Evolutionary conservation across 2,329 filamentous ascomycete species (phyloP), one percentile per base, ranked within the genome.

Genomic region (Hypoxylon sp.): DNA sequence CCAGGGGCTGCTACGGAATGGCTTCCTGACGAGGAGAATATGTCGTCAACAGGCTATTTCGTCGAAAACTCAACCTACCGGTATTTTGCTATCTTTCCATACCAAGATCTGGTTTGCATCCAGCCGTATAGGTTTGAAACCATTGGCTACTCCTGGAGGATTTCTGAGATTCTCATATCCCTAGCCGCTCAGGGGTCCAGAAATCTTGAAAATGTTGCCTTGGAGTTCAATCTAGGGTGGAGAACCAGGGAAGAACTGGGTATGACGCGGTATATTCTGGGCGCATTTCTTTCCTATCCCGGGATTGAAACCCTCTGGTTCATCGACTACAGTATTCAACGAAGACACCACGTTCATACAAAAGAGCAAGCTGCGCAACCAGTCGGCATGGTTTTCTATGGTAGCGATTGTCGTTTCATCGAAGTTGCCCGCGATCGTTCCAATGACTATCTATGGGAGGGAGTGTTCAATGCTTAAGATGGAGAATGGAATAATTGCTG

Each of bases 331-430:
- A 42, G 3, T 22, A 30, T 44, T 30, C 8, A 31, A 44, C 33
- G 53, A 42, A 44, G 14, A 30, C 13, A 17, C 14, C 35, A 42
- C 17, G 35, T 56, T 14, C 22, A 20, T 10, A 56, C 53, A 6
- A 17, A 56, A 14, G 20, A 44, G 8, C 33, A 56, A 42, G 53
- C 33, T 42, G 20, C 35, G 22, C 6, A 6, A 13, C 6, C 30
- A 14, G 37, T 30, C 5, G 17, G n/a, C 10, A 35, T 11, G 35
- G 22, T 44, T 11, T 56, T 42, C 53, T 42, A 42, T 11, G 53
- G 53, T n/a, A 42, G n/a, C 35, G 17, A 56, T 30, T 42, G 53
- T 33, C 33, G 37, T n/a, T 56, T 42, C 11, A 37, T 56, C 33
- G 53, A 56, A 27, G 14, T 56, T 13, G 25, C 22, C 10, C 8